Evolutionary conservation across 129 eudicot genomes (phyloP).

Genomic region (Deinandra increscens): DNA sequence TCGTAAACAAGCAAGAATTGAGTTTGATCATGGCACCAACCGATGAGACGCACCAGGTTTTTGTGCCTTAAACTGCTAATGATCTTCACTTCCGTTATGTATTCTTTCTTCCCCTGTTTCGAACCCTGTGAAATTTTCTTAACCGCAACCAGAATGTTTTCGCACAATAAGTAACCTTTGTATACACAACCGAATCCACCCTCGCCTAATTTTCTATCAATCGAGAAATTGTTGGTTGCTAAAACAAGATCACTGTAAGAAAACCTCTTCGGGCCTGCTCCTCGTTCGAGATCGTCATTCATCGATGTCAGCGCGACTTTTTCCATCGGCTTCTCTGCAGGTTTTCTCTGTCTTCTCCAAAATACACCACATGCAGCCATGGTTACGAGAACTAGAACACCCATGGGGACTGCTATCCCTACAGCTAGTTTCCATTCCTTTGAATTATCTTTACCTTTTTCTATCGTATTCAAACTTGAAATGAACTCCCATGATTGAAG

Average conservation of each 20-base stretch:
- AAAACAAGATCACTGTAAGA: conserved; percentile 38
- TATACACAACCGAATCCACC: conserved; percentile 69
- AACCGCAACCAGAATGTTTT: conserved; percentile 44
- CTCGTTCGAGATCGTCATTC: conserved; percentile 46
- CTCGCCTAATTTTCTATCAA: conserved; percentile 46
- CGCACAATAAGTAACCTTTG: conserved; percentile 40
- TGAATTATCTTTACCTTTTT: conserved; percentile 15
- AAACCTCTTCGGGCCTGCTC: conserved; percentile 56
- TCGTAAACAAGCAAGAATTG: conserved; percentile 60
- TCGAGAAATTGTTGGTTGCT: conserved; percentile 49
- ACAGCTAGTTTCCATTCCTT: conserved; percentile 23
- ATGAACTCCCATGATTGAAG: conserved; percentile 45
- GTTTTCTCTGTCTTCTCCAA: conserved; percentile 16
- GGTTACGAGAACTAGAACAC: conserved; percentile 7
- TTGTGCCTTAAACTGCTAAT: conserved; percentile 56
- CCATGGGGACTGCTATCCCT: conserved; percentile 27
- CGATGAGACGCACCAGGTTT: conserved; percentile 58
- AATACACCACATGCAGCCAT: conserved; percentile 8
- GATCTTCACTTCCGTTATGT: conserved; percentile 53
- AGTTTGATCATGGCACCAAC: conserved; percentile 67
- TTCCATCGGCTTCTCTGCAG: conserved; percentile 5
- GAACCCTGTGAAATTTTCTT: conserved; percentile 61
- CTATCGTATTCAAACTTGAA: conserved; percentile 21
- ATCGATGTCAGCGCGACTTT: conserved; percentile 30
- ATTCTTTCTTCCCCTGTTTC: conserved; percentile 61